A percentile compares a stretch with the other conserved stretches of the same genome.
Conservation (phyloP, 208 protist species). For the Naegleria fowleri region DNA sequence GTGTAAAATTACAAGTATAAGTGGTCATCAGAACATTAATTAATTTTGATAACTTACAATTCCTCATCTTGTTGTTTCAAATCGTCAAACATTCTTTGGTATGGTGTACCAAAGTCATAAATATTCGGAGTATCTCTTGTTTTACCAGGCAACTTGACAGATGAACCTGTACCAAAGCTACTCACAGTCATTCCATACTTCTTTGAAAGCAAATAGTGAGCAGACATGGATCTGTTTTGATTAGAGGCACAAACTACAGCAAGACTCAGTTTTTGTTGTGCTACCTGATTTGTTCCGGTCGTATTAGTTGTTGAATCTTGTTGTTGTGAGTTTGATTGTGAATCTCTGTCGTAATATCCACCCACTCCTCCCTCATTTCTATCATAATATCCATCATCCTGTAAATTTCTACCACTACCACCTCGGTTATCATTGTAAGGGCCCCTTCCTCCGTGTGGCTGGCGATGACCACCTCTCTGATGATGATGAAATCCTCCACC, state of each 20-base stretch:
- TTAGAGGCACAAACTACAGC: slow-evolving; percentile 51
- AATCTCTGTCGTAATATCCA: neutral
- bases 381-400: neutral
- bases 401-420: neutral
- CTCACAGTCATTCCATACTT: slow-evolving; percentile 5
- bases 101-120: slow-evolving; percentile 51
- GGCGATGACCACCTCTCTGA: neutral
- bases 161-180: slow-evolving; percentile 46
- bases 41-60: slow-evolving; percentile 36
- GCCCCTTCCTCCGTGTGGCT: neutral
- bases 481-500: neutral
- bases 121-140: slow-evolving; percentile 41
- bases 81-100: slow-evolving; percentile 44
- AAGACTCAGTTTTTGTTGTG: slow-evolving; percentile 1
- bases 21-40: neutral
- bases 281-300: neutral
- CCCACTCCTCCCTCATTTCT: neutral
- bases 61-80: slow-evolving; percentile 39
- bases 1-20: slow-evolving; percentile 33
- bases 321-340: neutral
- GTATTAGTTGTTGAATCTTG: neutral
- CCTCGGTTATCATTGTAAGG: neutral
- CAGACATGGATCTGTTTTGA: slow-evolving; percentile 46
- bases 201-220: slow-evolving; percentile 40
- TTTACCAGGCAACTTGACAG: slow-evolving; percentile 49